Evolutionary conservation across 2,329 filamentous ascomycete genomes (phyloP), one percentile per base, ranked within the genome.

Genomic region (Pseudogymnoascus sp.): DNA sequence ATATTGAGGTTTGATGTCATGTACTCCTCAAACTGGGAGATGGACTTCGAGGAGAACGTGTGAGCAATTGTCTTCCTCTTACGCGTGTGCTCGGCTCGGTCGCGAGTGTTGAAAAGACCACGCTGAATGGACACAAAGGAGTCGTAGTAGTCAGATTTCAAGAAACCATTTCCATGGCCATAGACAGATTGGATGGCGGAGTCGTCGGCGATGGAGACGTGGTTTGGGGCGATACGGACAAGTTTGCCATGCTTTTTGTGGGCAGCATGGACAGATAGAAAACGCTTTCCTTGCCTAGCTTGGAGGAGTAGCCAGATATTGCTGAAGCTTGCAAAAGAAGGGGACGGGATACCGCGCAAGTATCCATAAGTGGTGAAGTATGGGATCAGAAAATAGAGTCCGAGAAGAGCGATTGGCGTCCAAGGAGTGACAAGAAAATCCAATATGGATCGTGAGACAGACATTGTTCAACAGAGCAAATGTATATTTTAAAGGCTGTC

Each of bases 51-150:
- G 12, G 85, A 89, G 74, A 96, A 96, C 30, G 89, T 94, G 72
- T 95, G 90, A 1, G 89, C 85, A 55, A 96, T 83, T 2, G 89
- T 86, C 80, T 95, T 96, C 68, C 91, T 83, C 80, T 96, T 96
- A 64, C 91, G 84, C 0, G 86, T 86, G 72, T 96, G 91, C 69
- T 96, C 89, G 0, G 78, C 77, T 56, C 92, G 82, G 74, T 92
- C 84, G 30, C 92, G 81, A 0, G 91, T 95, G 73, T 95, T 96
- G 82, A 96, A 96, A 10, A 96, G 79, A 18, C 90, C 90, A 10
- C 89, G 83, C 57, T 82, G 82, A 68, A 95, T 95, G 10, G 88
- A 92, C 59, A 96, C 90, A 67, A 96, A 96, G 57, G 89, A 88
- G 68, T 95, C 90, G 67, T 96, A 96, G 74, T 92, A 96, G 2